These are phyloP conservation scores for Talaromyces sp. DNA, from an alignment of 2,329 filamentous ascomycete genomes.

Conservation along the genomic window DNA sequence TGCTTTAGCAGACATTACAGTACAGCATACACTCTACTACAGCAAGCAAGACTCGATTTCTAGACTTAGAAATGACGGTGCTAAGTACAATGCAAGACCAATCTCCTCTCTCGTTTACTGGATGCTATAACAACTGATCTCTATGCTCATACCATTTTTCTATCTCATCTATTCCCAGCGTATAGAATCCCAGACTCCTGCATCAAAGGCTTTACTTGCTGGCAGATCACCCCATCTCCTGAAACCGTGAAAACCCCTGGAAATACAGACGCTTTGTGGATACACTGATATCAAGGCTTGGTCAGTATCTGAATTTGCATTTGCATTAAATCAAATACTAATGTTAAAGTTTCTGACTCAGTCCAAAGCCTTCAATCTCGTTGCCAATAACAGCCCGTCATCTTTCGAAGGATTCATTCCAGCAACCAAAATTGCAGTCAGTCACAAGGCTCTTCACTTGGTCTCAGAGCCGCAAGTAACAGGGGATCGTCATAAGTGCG, in stretches of 20 bases:
- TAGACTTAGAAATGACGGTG: not conserved
- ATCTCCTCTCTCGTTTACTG: too few species aligned
- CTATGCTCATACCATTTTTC: constrained; percentile 4
- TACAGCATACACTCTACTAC: not conserved
- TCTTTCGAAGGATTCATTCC: constrained; percentile 8
- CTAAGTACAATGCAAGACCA: too few species aligned
- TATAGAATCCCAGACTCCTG: not conserved
- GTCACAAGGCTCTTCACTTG: not conserved
- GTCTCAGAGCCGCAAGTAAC: not conserved
- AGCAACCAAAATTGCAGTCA: constrained; percentile 4
- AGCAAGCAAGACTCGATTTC: not conserved
- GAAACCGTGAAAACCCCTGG: constrained; percentile 4
- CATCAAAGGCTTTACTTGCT: not conserved
- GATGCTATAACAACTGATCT: not conserved
- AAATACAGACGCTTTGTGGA: constrained; percentile 3
- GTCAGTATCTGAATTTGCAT: not conserved
- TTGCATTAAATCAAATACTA: not conserved
- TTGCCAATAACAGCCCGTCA: constrained; percentile 2
- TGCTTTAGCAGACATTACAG: not conserved
- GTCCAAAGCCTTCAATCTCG: not conserved
- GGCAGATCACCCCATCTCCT: constrained; percentile 2
- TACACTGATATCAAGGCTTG: not conserved
- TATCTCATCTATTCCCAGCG: not conserved
- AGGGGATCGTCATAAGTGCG: not conserved
- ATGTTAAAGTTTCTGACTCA: not conserved